A percentile compares a stretch with the other conserved stretches of the same genome.
These are phyloP conservation scores for Sporothrix variecibatus DNA, from an alignment of 2,329 filamentous ascomycete species.

Conservation along the genomic window DNA sequence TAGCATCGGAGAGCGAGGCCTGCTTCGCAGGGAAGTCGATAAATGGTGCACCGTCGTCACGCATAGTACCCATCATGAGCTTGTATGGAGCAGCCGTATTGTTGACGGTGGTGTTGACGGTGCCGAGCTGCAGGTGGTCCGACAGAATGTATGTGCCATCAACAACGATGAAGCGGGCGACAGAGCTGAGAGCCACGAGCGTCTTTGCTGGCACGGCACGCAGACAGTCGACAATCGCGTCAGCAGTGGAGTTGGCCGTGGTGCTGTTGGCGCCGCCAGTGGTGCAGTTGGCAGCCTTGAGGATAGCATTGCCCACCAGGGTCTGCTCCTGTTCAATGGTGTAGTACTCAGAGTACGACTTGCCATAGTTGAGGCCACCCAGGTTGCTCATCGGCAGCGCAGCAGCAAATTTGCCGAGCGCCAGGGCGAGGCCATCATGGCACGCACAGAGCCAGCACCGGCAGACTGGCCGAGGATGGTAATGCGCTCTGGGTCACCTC, in stretches of 20 bases:
- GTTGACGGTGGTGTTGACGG: slow-evolving; percentile 37
- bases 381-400: slow-evolving; percentile 49
- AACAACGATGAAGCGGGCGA: slow-evolving; percentile 57
- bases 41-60: slow-evolving; percentile 59
- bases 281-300: slow-evolving; percentile 55
- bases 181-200: slow-evolving; percentile 44
- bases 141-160: slow-evolving; percentile 57
- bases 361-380: slow-evolving; percentile 54
- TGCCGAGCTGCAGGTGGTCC: slow-evolving; percentile 50
- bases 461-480: slow-evolving; percentile 59
- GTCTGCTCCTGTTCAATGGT: slow-evolving; percentile 55
- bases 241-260: slow-evolving; percentile 44
- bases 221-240: slow-evolving; percentile 51
- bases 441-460: slow-evolving; percentile 54
- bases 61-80: slow-evolving; percentile 58
- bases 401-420: slow-evolving; percentile 49
- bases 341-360: slow-evolving; percentile 60
- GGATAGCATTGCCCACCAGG: slow-evolving; percentile 52
- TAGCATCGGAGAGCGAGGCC: slow-evolving; percentile 30
- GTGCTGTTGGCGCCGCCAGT: slow-evolving; percentile 35
- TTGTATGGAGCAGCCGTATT: slow-evolving; percentile 53
- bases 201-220: slow-evolving; percentile 47
- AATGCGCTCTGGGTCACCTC: slow-evolving; percentile 58
- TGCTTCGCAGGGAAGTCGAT: slow-evolving; percentile 46
- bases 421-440: slow-evolving; percentile 52